These are phyloP conservation scores for Atractiella rhizophila DNA, from an alignment of 768 basidiomycete species.

Conservation along the genomic window DNA sequence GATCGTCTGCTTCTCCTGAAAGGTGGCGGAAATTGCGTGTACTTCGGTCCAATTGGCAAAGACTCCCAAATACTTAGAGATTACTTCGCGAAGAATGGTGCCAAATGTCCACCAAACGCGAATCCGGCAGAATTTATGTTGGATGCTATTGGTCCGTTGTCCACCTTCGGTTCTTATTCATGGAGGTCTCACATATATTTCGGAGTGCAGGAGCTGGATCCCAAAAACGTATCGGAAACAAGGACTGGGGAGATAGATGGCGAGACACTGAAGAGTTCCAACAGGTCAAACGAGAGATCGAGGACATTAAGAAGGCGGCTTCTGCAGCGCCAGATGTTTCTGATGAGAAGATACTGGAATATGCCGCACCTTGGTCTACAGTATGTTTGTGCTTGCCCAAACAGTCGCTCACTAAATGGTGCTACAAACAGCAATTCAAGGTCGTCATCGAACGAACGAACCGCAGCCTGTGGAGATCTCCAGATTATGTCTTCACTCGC, in stretches of 20 bases:
- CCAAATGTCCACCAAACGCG: slow-evolving; percentile 35
- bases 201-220: slow-evolving; percentile 49
- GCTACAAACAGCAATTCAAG: slow-evolving; percentile 47
- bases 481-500: slow-evolving; percentile 62
- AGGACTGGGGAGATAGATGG: slow-evolving; percentile 76
- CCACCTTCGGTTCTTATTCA: slow-evolving; percentile 16
- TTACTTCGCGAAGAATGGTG: slow-evolving; percentile 50
- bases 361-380: too few relatives aligned
- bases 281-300: slow-evolving; percentile 26
- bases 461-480: slow-evolving; percentile 50
- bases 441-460: slow-evolving; percentile 43
- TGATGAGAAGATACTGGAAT: slow-evolving; percentile 21
- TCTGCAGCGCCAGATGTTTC: slow-evolving; percentile 28
- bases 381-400: too few relatives aligned
- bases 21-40: slow-evolving; percentile 3
- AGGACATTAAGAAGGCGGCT: slow-evolving; percentile 32
- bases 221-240: slow-evolving; percentile 31
- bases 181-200: slow-evolving; percentile 37
- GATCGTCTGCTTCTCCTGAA: slow-evolving; percentile 10
- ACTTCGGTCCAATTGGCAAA: slow-evolving; percentile 27
- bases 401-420: too few relatives aligned
- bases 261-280: slow-evolving; percentile 38
- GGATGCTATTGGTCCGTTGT: not conserved
- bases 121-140: slow-evolving; percentile 47
- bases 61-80: slow-evolving; percentile 36